Percentiles rank a stretch among this genome's conserved stretches.
Conservation (phyloP, 768 basidiomycete species). For the Imleria badia region DNA sequence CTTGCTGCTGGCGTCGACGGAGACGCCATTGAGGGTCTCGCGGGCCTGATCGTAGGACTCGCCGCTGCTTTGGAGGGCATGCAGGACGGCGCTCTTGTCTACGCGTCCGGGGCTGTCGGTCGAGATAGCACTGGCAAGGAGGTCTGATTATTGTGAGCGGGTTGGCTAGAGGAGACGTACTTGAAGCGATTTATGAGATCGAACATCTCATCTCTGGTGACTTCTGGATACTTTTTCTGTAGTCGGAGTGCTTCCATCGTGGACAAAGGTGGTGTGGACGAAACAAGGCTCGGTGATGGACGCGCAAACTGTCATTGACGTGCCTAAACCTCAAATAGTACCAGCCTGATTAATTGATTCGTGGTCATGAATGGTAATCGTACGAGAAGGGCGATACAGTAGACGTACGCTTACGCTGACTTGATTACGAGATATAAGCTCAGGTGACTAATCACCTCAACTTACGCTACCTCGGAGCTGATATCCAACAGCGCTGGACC, state of each 20-base stretch:
- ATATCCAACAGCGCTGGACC: too few species aligned
- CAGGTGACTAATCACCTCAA: too few species aligned
- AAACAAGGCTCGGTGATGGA: too few species aligned
- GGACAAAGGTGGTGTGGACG: constrained; percentile 20
- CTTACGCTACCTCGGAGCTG: too few species aligned
- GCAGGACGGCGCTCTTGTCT: constrained; percentile 79
- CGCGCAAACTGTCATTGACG: too few species aligned
- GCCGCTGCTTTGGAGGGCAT: constrained; percentile 73
- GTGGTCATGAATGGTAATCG: too few species aligned
- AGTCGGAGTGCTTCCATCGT: constrained; percentile 81
- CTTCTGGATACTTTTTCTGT: constrained; percentile 90
- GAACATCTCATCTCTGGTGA: constrained; percentile 91
- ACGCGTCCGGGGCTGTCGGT: constrained; percentile 82
- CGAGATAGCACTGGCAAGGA: constrained; percentile 55
- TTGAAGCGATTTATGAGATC: constrained; percentile 95
- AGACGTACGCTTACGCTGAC: too few species aligned
- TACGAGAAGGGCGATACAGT: too few species aligned
- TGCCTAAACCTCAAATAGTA: too few species aligned
- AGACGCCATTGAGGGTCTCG: constrained; percentile 91
- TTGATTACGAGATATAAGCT: too few species aligned
- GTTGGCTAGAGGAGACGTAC: constrained; percentile 48
- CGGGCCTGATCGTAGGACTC: constrained; percentile 89
- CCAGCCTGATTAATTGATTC: too few species aligned
- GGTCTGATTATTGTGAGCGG: neutral
- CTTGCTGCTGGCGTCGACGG: constrained; percentile 91